Base-by-base conservation (phyloP, 805 yeast species). In the Ogataea sp. region DNA sequence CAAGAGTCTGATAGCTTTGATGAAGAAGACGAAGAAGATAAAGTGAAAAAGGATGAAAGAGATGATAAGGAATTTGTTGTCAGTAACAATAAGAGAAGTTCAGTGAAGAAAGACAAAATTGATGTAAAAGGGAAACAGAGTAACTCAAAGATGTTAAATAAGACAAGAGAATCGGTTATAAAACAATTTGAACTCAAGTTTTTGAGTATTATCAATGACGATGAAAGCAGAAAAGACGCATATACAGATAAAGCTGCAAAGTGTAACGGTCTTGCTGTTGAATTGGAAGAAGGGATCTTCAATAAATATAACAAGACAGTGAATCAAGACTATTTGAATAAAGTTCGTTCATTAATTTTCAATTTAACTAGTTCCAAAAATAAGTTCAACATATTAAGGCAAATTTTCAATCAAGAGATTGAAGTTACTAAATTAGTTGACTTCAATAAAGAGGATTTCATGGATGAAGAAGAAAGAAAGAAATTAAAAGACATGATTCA, bases 361-460 rank as follows among this genome's bases (percentile, higher is more conserved):
- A 80, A 79, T 58, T 64, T 78, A 42, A 67, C 65, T 51, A 80
- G 71, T 48, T 56, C 52, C 41, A 83, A 78, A 58, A 82, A 79
- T 48, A 64, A n/a, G n/a, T n/a, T n/a, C n/a, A n/a, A n/a, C n/a
- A 64, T 34, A 72, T 80, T 34, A 71, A 86, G 47, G 62, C 64
- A 21, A 75, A 80, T 41, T 70, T 89, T 4, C 59, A 80, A 26
- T 64, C 70, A 27, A 70, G 74, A 24, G 64, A 68, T 85, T 21
- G 61, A 75, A 1, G 72, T 83, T 32, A 65, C 63, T 14, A 71
- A 78, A 45, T 64, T 87, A 34, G 88, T 80, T 3, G 67, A 64
- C 26, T 66, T 84, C 68, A 67, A 80, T 6, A 80, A 79, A 1
- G 86, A 83, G 49, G 90, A 89, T 48, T 71, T 89, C 65, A 64